These are phyloP conservation scores for Pancytospora philotis DNA, from an alignment of 371 early-diverging fungal species.

Conservation along the genomic window DNA sequence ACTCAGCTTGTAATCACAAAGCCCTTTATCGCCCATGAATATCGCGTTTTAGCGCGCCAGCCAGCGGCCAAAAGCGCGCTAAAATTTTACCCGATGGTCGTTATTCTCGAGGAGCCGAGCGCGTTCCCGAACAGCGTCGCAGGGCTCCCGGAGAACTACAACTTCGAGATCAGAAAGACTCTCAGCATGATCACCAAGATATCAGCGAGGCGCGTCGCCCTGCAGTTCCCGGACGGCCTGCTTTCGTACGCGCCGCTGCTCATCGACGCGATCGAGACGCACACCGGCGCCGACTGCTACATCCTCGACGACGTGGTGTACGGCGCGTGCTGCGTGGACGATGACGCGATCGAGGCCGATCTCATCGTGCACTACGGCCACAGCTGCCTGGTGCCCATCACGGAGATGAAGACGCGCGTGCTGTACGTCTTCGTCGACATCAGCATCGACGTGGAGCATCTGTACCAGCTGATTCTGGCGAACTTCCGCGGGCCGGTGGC, in stretches of 20 bases:
- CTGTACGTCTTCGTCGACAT: conserved; percentile 99
- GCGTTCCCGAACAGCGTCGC: neutral
- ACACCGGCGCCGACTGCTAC: conserved; percentile 69
- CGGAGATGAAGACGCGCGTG: conserved; percentile 77
- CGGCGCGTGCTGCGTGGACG: conserved; percentile 98
- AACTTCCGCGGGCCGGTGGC: conserved; percentile 72
- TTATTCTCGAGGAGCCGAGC: neutral
- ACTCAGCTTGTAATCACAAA: no score
- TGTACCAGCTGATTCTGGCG: conserved; percentile 70
- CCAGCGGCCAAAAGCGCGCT: no score
- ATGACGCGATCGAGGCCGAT: conserved; percentile 84
- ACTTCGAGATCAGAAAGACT: conserved; percentile 95
- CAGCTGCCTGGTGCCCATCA: conserved; percentile 89
- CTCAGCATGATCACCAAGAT: conserved; percentile 74
- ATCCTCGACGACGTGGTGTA: conserved; percentile 98
- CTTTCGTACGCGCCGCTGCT: conserved; percentile 81
- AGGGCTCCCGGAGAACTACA: conserved; percentile 81
- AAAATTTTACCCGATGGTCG: conserved; percentile 8
- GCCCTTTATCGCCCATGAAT: no score
- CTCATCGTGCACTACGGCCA: conserved; percentile 97
- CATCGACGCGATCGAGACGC: conserved; percentile 67
- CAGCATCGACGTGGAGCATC: conserved; percentile 79
- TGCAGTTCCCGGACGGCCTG: conserved; percentile 98
- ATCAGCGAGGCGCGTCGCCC: conserved; percentile 70
- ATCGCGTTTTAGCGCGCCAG: no score